Evolutionary conservation across 169 alveolate genomes (phyloP), one percentile per base, ranked within the genome.

Genomic region (Plasmodium berghei): DNA sequence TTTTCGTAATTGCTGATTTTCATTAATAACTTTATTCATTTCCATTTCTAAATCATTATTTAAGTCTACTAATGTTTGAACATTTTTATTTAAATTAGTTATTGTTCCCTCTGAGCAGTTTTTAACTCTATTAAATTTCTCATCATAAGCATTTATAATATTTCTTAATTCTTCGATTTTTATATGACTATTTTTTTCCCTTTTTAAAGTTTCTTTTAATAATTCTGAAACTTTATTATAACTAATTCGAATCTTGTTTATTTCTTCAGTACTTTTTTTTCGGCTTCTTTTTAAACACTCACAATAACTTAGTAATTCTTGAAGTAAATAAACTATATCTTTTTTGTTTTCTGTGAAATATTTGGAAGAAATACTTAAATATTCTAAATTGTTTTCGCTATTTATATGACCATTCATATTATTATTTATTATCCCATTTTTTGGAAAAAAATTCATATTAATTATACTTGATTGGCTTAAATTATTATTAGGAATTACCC

Each of bases 61-160:
- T 42, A 80, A 66, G 18, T 80, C 83, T 9, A 80, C 67, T 40
- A 80, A n/a, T 8, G 90, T 80, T 26, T 80, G 90, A 1, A 80
- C 83, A 80, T 80, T 80, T 66, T 80, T 67, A 26, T 66, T 80
- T 64, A 80, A 80, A 80, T 80, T 80, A 20, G 90, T 66, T 20
- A 80, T 80, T 1, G 90, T 80, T n/a, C 90, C 90, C 54, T 80
- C 90, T 9, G 90, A 80, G 24, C 80, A 66, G 40, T 80, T 80
- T 80, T 80, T 80, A 12, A 80, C 80, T 80, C 59, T 34, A 20
- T 80, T 80, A 40, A 80, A 80, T 55, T 80, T 80, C 24, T 80
- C 72, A 58, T 80, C 73, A 80, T 80, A 80, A 9, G 56, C 66
- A 55, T 52, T 66, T 67, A 80, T 80, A 20, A 80, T 80, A 67